Conservation (phyloP, 2,329 filamentous ascomycete genomes). For the Alternaria solani region DNA sequence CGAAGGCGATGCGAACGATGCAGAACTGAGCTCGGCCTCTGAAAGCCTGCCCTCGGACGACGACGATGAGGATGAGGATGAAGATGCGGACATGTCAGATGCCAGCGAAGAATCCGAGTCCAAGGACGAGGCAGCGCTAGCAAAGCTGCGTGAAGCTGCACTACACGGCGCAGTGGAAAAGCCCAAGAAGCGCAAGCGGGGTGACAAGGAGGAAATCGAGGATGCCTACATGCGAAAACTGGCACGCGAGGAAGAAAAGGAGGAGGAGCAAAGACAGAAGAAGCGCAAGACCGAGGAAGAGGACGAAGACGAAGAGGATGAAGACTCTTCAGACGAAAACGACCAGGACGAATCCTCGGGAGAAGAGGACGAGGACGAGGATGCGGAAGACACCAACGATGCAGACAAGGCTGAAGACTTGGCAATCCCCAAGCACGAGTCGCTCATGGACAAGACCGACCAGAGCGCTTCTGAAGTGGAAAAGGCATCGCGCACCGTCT, state of each 20-base stretch:
- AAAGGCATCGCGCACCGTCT: conserved; percentile 88
- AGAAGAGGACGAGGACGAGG: not conserved
- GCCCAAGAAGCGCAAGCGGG: conserved; percentile 59
- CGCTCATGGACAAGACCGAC: conserved; percentile 49
- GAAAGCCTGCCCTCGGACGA: conserved; percentile 22
- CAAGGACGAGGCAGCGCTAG: conserved; percentile 35
- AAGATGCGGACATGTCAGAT: conserved; percentile 42
- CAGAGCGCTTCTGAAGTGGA: conserved; percentile 69
- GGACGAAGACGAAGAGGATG: conserved; percentile 25
- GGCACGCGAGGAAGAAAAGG: conserved; percentile 56
- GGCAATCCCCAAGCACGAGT: conserved; percentile 62
- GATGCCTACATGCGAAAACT: conserved; percentile 73
- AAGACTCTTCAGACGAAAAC: conserved; percentile 30
- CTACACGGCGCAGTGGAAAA: conserved; percentile 41
- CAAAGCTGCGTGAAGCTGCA: conserved; percentile 36
- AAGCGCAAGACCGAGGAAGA: conserved; percentile 47
- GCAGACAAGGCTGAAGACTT: conserved; percentile 56
- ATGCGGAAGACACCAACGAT: conserved; percentile 15
- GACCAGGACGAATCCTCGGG: conserved; percentile 47
- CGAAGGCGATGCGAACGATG: conserved; percentile 55
- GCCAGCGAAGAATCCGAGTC: conserved; percentile 31
- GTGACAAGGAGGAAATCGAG: conserved; percentile 71
- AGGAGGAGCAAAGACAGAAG: conserved; percentile 50
- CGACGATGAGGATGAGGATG: conserved; percentile 33
- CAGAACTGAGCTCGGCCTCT: conserved; percentile 27